Conservation (phyloP, 371 early-diverging fungal genomes). For the Rhizomucor miehei region DNA sequence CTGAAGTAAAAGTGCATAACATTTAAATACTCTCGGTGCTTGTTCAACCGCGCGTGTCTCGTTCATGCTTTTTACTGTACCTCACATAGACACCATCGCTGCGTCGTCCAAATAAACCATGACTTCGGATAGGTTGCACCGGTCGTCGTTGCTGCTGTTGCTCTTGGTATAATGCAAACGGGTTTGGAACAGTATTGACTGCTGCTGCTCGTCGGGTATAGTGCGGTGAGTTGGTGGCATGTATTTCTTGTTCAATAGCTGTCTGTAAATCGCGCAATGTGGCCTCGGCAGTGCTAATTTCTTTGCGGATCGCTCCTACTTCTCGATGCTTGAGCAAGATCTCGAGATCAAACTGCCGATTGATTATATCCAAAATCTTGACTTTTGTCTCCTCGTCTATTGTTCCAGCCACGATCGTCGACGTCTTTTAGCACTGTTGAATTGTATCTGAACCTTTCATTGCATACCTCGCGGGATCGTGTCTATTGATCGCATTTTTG, state of each 20-base stretch:
- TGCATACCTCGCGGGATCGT: background rate
- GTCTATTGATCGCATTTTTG: background rate
- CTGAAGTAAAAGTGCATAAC: no score
- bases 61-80: slow-evolving; percentile 32
- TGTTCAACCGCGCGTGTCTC: background rate
- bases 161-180: slow-evolving; percentile 6
- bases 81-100: slow-evolving; percentile 62
- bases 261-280: slow-evolving; percentile 47
- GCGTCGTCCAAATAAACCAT: slow-evolving; percentile 45
- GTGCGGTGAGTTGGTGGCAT: slow-evolving; percentile 32
- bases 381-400: slow-evolving; percentile 48
- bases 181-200: background rate
- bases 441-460: background rate
- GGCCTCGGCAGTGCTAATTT: slow-evolving; percentile 55
- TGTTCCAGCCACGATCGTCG: background rate
- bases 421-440: background rate
- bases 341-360: slow-evolving; percentile 75
- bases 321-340: slow-evolving; percentile 67
- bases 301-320: slow-evolving; percentile 48
- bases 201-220: slow-evolving; percentile 43
- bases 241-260: slow-evolving; percentile 45
- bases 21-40: background rate
- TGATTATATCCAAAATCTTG: slow-evolving; percentile 57
- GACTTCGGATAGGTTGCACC: slow-evolving; percentile 5
- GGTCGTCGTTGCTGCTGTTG: slow-evolving; percentile 1